A percentile compares a stretch with the other conserved stretches of the same genome.
Evolutionary conservation across 345 rosid species (phyloP).

Genomic region (Melastoma malabathricum): DNA sequence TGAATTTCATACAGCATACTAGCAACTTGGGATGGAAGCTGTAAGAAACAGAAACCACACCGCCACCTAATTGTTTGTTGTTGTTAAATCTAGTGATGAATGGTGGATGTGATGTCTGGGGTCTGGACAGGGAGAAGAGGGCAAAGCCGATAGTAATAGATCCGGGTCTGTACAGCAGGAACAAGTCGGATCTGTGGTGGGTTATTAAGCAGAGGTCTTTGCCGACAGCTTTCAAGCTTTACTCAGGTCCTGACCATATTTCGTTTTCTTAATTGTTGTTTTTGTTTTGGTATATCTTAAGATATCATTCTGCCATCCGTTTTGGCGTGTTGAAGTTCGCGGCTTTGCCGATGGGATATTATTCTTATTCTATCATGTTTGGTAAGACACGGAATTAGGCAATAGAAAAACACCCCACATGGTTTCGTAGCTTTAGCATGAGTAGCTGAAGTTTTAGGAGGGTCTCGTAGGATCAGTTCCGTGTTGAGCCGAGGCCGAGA

Average conservation of each 20-base stretch:
- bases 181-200: conserved; percentile 90
- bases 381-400: too few species aligned
- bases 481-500: too few species aligned
- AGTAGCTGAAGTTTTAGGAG: too few species aligned
- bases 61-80: background rate
- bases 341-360: too few species aligned
- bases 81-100: background rate
- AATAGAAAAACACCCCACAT: too few species aligned
- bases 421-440: too few species aligned
- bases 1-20: conserved; percentile 76
- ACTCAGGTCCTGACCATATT: conserved; percentile 38
- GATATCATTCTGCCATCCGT: too few species aligned
- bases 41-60: conserved; percentile 21
- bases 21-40: conserved; percentile 85
- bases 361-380: too few species aligned
- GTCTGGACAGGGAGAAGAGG: conserved; percentile 51
- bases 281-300: background rate
- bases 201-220: conserved; percentile 49
- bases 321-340: too few species aligned
- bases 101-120: background rate
- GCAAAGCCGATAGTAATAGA: conserved; percentile 82
- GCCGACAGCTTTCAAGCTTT: conserved; percentile 92
- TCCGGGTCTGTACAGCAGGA: conserved; percentile 59
- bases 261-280: background rate
- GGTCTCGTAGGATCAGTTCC: too few species aligned